A percentile compares a stretch with the other conserved stretches of the same genome.
Conservation (phyloP, 2,329 filamentous ascomycete genomes). For the Colletotrichum sp. region DNA sequence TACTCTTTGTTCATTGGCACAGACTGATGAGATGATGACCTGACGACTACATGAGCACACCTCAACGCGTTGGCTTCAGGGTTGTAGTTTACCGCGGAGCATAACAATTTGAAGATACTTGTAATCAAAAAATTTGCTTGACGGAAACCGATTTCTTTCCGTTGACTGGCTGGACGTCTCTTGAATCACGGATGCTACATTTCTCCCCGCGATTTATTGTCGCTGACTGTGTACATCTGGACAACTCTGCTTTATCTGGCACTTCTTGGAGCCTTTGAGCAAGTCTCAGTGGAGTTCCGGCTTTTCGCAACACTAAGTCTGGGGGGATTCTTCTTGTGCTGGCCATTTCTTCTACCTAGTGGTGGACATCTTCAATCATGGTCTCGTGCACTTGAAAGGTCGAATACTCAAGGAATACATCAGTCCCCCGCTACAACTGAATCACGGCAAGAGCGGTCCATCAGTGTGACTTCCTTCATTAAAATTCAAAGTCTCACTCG, state of each 20-base stretch:
- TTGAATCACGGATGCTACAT: neutral
- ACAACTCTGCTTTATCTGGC: rapidly evolving
- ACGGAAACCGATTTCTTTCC: rapidly evolving
- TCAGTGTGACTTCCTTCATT: neutral
- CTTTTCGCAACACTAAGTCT: neutral
- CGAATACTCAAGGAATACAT: neutral
- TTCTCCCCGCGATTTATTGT: too few relatives aligned
- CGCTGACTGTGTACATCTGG: neutral
- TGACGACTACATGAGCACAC: neutral
- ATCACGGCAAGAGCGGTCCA: neutral
- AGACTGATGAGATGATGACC: neutral
- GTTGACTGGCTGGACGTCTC: neutral
- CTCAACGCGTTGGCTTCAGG: neutral
- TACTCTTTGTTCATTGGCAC: neutral
- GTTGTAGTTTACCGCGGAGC: neutral
- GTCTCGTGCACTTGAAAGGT: neutral
- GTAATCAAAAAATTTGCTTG: neutral
- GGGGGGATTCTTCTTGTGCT: neutral
- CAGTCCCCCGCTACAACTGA: neutral
- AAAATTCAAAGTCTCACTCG: neutral
- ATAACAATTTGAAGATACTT: neutral
- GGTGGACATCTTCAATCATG: neutral
- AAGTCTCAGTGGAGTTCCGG: rapidly evolving
- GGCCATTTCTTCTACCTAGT: neutral
- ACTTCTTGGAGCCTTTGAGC: neutral